Evolutionary conservation across 768 basidiomycete genomes (phyloP), one percentile per base, ranked within the genome.

Genomic region (Auriscalpium orientale): DNA sequence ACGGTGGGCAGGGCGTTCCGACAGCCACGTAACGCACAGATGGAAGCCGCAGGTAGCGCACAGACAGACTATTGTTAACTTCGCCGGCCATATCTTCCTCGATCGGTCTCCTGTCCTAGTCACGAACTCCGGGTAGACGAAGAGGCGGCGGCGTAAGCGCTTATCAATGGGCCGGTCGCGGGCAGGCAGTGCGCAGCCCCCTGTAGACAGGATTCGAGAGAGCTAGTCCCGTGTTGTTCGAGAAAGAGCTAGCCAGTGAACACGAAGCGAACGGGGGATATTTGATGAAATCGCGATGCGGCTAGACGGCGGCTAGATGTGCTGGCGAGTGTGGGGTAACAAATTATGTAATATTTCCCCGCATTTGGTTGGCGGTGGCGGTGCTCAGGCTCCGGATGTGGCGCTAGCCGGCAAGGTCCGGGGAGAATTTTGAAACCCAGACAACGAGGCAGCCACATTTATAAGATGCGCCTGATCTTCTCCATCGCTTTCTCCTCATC

Each of bases 401-500:
- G 44, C 10, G 45, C 34, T 22, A 16, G 37, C 15, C 54, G 48
- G 47, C 53, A 57, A 47, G 22, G 22, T 40, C 51, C 56, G 48
- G 35, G 13, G 7, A 6, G 2, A 7, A 47, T 59, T 61, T 59
- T 56, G 8, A 28, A 51, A 48, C 28, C n/a, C 64, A 58, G 58
- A 59, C 58, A 37, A 36, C 49, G 28, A 28, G 28, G 40, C 46
- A 50, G 56, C 50, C 53, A 38, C 21, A 51, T 22, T 48, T 48
- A 45, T 50, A 65, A 69, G 66, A 67, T 67, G 66, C 65, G 58
- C 45, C 6, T 58, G 47, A 33, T 38, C 54, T 56, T 36, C 35
- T 63, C 65, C 64, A 64, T 65, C 65, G 70, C 69, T 69, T 67
- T 67, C 69, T 66, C 28, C 28, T 28, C 65, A 67, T 71, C 67